Base-by-base conservation (phyloP, 345 rosid species). In the Toxicodendron radicans region DNA sequence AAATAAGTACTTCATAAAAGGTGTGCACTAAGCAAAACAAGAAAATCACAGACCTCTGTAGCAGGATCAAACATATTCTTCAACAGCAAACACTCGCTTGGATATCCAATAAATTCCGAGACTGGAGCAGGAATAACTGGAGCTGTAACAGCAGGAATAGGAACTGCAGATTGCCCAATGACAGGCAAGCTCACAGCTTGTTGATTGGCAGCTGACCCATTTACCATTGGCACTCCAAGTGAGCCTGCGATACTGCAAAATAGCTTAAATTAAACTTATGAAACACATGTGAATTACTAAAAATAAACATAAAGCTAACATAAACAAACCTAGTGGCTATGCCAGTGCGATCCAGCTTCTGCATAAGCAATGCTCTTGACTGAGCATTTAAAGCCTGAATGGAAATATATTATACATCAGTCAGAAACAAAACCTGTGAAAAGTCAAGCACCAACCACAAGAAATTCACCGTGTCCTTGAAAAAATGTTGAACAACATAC, bases 41-140 rank as follows among this genome's bases (percentile, higher is more conserved):
- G 32, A 61, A 61, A 77, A 71, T 51, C 30, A 41, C 60, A 78
- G 46, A 94, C 98, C 97, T 94, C 98, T 1, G 97, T 85, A 16
- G 88, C 89, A 72, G 97, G 93, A 83, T 92, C 98, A 76, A 94
- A 94, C 93, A 94, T 83, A 76, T 94, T 94, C 83, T 94, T 92
- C 83, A 94, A 83, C 76, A 94, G 78, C 75, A 94, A 86, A 73
- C 94, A 94, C 76, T 90, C 95, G 64, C 91, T 87, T n/a, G 98
- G 97, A 72, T 54, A 84, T 70, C 97, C 98, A 84, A 91, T 72
- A 77, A 88, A 76, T 75, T 89, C 95, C 10, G 81, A 8, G 65
- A 80, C 81, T 11, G 84, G 80, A 66, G 86, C 56, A 63, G 96
- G 80, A 57, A 90, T 75, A 73, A 86, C 78, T 63, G 85, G 73